Conservation (phyloP, 805 yeast genomes). For the Cyberlindnera petersonii region DNA sequence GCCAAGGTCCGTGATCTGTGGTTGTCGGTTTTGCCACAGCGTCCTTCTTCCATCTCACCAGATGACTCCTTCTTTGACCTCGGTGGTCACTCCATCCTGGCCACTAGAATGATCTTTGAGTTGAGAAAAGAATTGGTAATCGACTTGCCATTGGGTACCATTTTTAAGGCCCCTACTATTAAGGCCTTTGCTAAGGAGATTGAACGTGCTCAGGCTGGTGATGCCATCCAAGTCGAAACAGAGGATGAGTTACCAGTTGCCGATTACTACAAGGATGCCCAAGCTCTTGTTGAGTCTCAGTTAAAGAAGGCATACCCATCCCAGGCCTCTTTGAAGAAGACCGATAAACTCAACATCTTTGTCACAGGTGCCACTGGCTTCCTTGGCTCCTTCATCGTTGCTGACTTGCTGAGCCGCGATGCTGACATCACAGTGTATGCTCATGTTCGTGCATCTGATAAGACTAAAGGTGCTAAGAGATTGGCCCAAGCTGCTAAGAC, state of each 20-base stretch:
- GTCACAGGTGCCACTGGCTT: slow-evolving; percentile 97
- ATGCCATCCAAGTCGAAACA: slow-evolving; percentile 41
- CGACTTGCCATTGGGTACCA: slow-evolving; percentile 84
- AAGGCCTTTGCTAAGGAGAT: slow-evolving; percentile 73
- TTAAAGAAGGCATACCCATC: slow-evolving; percentile 46
- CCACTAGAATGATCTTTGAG: slow-evolving; percentile 94
- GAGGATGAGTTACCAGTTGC: slow-evolving; percentile 32
- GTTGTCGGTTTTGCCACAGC: slow-evolving; percentile 79
- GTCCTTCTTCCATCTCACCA: slow-evolving; percentile 72
- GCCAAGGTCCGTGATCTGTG: slow-evolving; percentile 73
- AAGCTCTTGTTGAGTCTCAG: slow-evolving; percentile 37
- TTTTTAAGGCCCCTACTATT: slow-evolving; percentile 87
- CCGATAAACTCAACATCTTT: slow-evolving; percentile 55
- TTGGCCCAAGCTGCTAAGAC: slow-evolving; percentile 69
- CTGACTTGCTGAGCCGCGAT: slow-evolving; percentile 65
- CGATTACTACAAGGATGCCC: slow-evolving; percentile 74
- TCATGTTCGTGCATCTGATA: slow-evolving; percentile 83
- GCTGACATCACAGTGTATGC: slow-evolving; percentile 63
- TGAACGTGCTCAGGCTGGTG: slow-evolving; percentile 50
- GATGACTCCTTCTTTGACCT: slow-evolving; percentile 92
- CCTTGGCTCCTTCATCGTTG: slow-evolving; percentile 83
- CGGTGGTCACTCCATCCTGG: slow-evolving; percentile 97
- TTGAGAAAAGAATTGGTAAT: slow-evolving; percentile 72
- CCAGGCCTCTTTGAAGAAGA: slow-evolving; percentile 33
- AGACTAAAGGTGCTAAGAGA: slow-evolving; percentile 70